These are phyloP conservation scores for Arachnopeziza araneosa DNA, from an alignment of 2,329 filamentous ascomycete genomes.

Conservation along the genomic window DNA sequence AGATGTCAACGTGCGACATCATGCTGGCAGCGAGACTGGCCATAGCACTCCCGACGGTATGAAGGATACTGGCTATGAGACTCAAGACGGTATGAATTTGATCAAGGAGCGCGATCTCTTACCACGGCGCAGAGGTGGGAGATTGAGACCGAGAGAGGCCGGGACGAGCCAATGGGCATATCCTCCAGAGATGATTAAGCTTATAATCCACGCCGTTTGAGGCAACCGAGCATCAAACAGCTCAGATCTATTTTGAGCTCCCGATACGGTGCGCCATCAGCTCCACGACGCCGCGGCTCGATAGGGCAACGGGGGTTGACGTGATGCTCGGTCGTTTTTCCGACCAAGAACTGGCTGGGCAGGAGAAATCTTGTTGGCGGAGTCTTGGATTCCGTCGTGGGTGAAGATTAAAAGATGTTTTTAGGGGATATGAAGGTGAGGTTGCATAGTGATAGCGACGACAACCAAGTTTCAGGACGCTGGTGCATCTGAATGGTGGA, in stretches of 20 bases:
- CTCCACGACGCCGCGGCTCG: too few species aligned
- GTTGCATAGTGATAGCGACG: neutral
- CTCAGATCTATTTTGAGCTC: neutral
- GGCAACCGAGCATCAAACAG: conserved; percentile 1
- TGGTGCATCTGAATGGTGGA: neutral
- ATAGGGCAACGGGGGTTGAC: neutral
- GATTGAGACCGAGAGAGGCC: neutral
- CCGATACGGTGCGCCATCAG: neutral
- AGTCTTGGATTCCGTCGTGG: neutral
- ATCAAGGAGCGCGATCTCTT: too few species aligned
- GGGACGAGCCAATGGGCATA: neutral
- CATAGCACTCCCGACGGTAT: too few species aligned
- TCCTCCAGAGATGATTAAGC: neutral
- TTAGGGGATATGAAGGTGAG: neutral
- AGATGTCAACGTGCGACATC: too few species aligned
- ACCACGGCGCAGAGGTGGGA: neutral
- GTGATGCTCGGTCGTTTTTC: neutral
- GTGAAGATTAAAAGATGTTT: neutral
- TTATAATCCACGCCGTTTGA: neutral
- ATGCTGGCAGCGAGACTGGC: too few species aligned
- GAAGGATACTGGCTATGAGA: too few species aligned
- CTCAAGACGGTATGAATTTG: too few species aligned
- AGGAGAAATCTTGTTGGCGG: neutral
- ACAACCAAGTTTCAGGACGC: neutral
- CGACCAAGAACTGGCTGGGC: neutral